Conservation (phyloP, 2,329 filamentous ascomycete species). For the Emmonsiellopsis sp. region DNA sequence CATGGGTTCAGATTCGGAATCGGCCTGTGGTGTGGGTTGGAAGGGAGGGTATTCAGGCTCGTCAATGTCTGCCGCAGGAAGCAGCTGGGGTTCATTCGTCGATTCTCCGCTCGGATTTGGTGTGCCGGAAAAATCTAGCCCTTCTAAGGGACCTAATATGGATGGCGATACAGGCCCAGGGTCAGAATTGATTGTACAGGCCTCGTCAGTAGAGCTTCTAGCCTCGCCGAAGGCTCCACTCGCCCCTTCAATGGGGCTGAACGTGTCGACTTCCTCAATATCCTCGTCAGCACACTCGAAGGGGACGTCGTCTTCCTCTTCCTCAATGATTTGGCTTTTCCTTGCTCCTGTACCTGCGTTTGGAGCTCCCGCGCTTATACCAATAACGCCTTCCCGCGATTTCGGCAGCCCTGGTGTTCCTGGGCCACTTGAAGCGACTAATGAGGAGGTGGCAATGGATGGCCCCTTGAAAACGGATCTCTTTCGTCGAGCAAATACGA, state of each 20-base stretch:
- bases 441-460: constrained; percentile 30
- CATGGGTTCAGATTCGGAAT: constrained; percentile 13
- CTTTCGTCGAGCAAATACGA: constrained; percentile 39
- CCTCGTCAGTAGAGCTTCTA: constrained; percentile 15
- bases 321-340: constrained; percentile 36
- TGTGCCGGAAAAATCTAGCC: background rate
- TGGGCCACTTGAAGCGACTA: constrained; percentile 22
- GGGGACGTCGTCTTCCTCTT: constrained; percentile 29
- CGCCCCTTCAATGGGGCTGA: constrained; percentile 23
- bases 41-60: constrained; percentile 19
- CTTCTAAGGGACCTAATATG: background rate
- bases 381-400: constrained; percentile 20
- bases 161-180: background rate
- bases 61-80: constrained; percentile 9
- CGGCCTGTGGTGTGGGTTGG: constrained; percentile 23
- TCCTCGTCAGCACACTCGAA: constrained; percentile 21
- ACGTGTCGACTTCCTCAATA: constrained; percentile 33
- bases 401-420: constrained; percentile 23
- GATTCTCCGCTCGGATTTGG: background rate
- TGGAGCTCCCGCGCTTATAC: constrained; percentile 10
- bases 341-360: constrained; percentile 20
- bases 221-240: constrained; percentile 8
- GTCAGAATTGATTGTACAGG: constrained; percentile 7
- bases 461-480: constrained; percentile 37
- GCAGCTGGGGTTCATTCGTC: constrained; percentile 7